Evolutionary conservation across 148 eudicot genomes (phyloP).

Genomic region (Linanthus parryae): DNA sequence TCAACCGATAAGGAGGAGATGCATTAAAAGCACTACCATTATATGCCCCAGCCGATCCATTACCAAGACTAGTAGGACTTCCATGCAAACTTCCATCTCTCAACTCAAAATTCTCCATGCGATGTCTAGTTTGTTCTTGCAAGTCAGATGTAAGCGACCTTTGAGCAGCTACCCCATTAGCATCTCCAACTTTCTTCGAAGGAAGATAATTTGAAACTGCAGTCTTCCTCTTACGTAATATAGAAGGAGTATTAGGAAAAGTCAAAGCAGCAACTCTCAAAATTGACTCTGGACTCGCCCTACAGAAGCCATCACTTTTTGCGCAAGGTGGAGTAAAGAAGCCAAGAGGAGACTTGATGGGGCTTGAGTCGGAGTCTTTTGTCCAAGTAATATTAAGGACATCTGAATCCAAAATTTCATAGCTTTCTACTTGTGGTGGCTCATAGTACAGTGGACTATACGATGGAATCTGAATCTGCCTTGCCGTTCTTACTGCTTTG

Average conservation of each 20-base stretch:
- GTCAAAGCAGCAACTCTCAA: slow-evolving; percentile 76
- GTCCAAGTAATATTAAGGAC: slow-evolving; percentile 16
- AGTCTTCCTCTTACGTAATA: slow-evolving; percentile 68
- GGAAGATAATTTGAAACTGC: slow-evolving; percentile 22
- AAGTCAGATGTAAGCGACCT: slow-evolving; percentile 16
- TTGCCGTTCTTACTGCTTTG: slow-evolving; percentile 26
- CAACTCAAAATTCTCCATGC: slow-evolving; percentile 27
- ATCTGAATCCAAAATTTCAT: slow-evolving; percentile 30
- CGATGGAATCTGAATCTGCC: slow-evolving; percentile 23
- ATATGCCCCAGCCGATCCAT: slow-evolving; percentile 21
- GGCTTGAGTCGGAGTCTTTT: slow-evolving; percentile 28
- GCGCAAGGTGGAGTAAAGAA: slow-evolving; percentile 74
- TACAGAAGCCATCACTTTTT: slow-evolving; percentile 32
- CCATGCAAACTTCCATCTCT: slow-evolving; percentile 21
- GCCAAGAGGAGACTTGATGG: slow-evolving; percentile 27
- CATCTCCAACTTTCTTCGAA: slow-evolving; percentile 23
- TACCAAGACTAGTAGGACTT: slow-evolving; percentile 28
- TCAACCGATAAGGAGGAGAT: slow-evolving; percentile 80
- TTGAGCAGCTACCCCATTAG: slow-evolving; percentile 25
- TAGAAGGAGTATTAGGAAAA: slow-evolving; percentile 82
- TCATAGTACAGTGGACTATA: slow-evolving; percentile 54
- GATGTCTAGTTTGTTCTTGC: slow-evolving; percentile 12
- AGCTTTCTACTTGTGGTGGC: slow-evolving; percentile 43
- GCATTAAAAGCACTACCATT: slow-evolving; percentile 52
- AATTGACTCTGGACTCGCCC: slow-evolving; percentile 67